Conservation (phyloP, 176 grass and related monocot species). For the Avena eriantha region DNA sequence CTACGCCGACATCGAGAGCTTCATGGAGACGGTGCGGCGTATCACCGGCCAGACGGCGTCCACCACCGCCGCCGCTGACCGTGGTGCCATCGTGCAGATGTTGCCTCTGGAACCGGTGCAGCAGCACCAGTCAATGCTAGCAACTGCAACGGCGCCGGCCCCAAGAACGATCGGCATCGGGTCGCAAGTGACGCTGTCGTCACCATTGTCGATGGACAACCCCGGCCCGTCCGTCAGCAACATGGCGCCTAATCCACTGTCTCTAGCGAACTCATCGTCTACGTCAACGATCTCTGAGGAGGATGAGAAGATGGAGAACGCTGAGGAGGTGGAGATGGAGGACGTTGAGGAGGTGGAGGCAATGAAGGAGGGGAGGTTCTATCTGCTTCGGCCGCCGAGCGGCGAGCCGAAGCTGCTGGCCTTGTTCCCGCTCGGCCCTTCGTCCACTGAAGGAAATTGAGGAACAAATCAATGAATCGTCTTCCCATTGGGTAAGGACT, state of each 20-base stretch:
- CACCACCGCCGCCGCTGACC: neutral
- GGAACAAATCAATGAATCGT: too few relatives aligned
- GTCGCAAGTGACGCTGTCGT: neutral
- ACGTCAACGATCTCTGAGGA: neutral
- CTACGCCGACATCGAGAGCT: slow-evolving; percentile 6
- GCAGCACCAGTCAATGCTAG: slow-evolving; percentile 7
- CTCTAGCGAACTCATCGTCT: neutral
- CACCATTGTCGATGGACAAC: neutral
- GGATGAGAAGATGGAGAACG: neutral
- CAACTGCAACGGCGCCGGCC: neutral
- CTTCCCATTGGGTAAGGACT: too few relatives aligned
- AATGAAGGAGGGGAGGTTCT: slow-evolving; percentile 43
- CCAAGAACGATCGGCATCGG: neutral
- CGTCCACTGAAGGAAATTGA: neutral
- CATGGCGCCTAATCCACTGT: neutral
- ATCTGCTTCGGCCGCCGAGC: neutral
- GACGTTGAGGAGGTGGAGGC: neutral
- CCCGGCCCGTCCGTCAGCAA: neutral
- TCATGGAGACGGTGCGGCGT: slow-evolving; percentile 58
- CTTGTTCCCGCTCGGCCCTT: slow-evolving; percentile 26
- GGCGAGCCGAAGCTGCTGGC: slow-evolving; percentile 31
- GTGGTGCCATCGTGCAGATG: neutral
- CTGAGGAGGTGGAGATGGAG: slow-evolving; percentile 40
- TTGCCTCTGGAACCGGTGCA: neutral
- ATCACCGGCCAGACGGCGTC: slow-evolving; percentile 37